phyloP scores from a whole-genome alignment of 1,284 basidiomycete genomes.

The Chalciporus sp. region DNA sequence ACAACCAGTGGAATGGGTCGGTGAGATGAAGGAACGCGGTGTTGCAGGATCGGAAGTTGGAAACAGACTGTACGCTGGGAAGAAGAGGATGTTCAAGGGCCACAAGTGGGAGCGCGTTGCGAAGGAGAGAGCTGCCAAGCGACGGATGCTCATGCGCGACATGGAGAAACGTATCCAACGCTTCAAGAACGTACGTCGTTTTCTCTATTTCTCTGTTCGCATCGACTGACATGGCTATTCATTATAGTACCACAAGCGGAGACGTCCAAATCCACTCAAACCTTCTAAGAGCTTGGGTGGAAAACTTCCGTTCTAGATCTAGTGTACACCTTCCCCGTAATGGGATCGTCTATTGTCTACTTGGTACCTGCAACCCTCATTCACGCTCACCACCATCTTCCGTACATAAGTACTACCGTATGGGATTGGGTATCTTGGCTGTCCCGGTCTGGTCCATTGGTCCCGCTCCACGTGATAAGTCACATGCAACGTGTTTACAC shows the following conservation, averaged over 20 bases:
- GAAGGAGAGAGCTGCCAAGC: slow-evolving; percentile 46
- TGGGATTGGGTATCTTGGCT: too few relatives aligned
- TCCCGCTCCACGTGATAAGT: not conserved
- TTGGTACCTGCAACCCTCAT: too few relatives aligned
- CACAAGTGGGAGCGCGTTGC: slow-evolving; percentile 75
- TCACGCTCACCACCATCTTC: too few relatives aligned
- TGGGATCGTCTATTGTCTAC: not conserved
- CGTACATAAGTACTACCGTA: too few relatives aligned
- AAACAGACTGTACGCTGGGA: slow-evolving; percentile 67
- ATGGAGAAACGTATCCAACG: slow-evolving; percentile 64
- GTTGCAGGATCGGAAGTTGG: slow-evolving; percentile 56
- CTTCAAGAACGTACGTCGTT: slow-evolving; percentile 60
- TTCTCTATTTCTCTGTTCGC: not conserved
- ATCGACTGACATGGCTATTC: slow-evolving; percentile 6
- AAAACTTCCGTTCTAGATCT: slow-evolving; percentile 55
- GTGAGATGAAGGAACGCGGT: slow-evolving; percentile 50
- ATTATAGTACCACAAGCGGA: slow-evolving; percentile 52
- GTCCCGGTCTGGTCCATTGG: too few relatives aligned
- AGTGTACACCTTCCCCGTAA: slow-evolving; percentile 3
- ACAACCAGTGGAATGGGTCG: slow-evolving; percentile 57
- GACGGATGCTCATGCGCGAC: slow-evolving; percentile 59
- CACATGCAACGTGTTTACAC: not conserved
- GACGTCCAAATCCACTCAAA: slow-evolving; percentile 56
- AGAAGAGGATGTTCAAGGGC: slow-evolving; percentile 84
- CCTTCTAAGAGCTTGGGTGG: slow-evolving; percentile 43